These are phyloP conservation scores for Sporisorium exsertum DNA, from an alignment of 1,284 basidiomycete species.

Conservation along the genomic window DNA sequence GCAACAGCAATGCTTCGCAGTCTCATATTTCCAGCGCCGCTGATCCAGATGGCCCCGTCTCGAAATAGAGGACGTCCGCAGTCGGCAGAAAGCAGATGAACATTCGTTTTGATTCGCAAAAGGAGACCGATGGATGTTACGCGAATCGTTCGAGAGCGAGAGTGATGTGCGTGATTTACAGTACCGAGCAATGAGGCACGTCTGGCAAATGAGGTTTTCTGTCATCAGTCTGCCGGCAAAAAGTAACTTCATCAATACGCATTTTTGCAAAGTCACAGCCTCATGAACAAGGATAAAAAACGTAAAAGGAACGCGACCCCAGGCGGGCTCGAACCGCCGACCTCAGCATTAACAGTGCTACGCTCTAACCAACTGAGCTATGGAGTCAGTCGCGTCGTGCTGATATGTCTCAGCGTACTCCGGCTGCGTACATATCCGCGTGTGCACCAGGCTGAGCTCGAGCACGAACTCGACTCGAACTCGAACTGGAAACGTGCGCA, in stretches of 20 bases:
- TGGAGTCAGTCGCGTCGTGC: conserved; percentile 12
- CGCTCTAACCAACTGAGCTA: conserved; percentile 63
- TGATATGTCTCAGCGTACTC: no score
- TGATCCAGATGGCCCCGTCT: conserved; percentile 1
- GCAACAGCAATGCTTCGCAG: conserved; percentile 13
- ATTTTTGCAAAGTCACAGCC: neutral
- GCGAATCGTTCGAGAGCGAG: no score
- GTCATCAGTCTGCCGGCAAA: neutral
- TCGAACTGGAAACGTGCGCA: no score
- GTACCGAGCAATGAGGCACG: neutral
- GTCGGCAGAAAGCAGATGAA: neutral
- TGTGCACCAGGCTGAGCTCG: no score
- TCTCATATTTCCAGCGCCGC: conserved; percentile 16
- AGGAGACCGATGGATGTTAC: neutral
- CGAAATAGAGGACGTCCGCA: conserved; percentile 8
- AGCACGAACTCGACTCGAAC: no score
- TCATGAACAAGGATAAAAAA: conserved; percentile 3
- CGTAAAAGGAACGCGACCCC: conserved; percentile 36
- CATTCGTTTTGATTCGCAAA: neutral
- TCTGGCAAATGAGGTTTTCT: neutral
- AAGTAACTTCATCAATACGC: neutral
- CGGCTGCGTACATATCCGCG: no score
- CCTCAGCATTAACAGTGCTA: conserved; percentile 61
- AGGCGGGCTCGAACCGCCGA: conserved; percentile 59
- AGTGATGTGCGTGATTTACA: no score